Base-by-base conservation (phyloP, 495 filamentous ascomycete genomes). In the Aspergillus panamensis region DNA sequence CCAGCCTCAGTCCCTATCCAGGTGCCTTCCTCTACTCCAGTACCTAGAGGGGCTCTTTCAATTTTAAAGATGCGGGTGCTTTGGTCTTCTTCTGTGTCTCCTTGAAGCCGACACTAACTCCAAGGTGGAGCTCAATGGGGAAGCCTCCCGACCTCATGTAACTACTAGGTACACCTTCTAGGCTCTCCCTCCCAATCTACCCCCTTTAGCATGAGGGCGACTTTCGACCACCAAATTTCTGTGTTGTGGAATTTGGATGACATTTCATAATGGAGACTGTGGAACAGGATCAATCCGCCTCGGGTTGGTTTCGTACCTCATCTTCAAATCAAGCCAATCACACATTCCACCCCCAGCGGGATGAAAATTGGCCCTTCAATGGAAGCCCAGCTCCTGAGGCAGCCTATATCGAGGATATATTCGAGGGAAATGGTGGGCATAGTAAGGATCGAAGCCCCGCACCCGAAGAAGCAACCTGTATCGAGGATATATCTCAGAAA, bases 381-480 rank as follows among this genome's bases (percentile, higher is more conserved):
- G 37, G 21, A 39, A 32, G 3, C 12, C 19, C 17, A 14, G 14
- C 29, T 8, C 14, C 13, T 29, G 48, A 40, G 13, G n/a, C 33
- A 1, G 50, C 48, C 31, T 8, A 35, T 43, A 42, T 54, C 14
- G 40, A 54, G 10, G 35, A 52, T 40, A 35, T 60, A 3, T 32
- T 47, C 1, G n/a, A n/a, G 2, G 47, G 21, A 32, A 53, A 3
- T 8, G 44, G 25, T 31, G 29, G 21, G 8, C 49, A 61, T 13
- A 50, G 55, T 31, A 35, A 61, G n/a, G 21, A 58, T 12, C n/a
- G 21, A 39, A 32, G 3, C 12, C 19, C 17, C 8, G 14, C 29
- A 14, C 14, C 13, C 37, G 37, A 51, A 13, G 48, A 40, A 19
- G n/a, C 33, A 1, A 44, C 48, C 31, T 8, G 25, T 43, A 42